Percentiles rank a stretch among this genome's conserved stretches.
Evolutionary conservation across 306 rosid species (phyloP).

Genomic region (Geum urbanum): DNA sequence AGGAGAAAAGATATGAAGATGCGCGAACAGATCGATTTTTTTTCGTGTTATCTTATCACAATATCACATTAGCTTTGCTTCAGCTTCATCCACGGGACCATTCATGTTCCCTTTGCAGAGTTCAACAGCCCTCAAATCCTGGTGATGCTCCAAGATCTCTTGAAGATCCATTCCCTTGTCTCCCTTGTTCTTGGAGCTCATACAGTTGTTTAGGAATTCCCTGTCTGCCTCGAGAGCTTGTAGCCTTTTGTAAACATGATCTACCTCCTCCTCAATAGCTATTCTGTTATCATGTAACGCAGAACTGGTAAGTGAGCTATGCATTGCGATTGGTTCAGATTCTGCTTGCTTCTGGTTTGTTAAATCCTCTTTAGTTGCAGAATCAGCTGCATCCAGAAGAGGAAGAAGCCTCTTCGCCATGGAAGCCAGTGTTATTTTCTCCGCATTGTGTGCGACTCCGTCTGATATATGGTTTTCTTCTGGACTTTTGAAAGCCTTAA

Average conservation of each 20-base stretch:
- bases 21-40: background rate
- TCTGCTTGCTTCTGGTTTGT: constrained; percentile 23
- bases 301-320: constrained; percentile 18
- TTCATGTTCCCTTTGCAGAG: constrained; percentile 34
- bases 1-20: background rate
- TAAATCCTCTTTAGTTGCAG: constrained; percentile 35
- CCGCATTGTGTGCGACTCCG: constrained; percentile 24
- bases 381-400: constrained; percentile 49
- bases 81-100: constrained; percentile 31
- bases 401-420: constrained; percentile 70
- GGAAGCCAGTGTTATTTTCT: constrained; percentile 36
- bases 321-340: constrained; percentile 32
- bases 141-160: constrained; percentile 66
- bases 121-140: constrained; percentile 63
- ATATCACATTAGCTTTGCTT: background rate
- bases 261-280: constrained; percentile 67
- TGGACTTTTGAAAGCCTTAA: constrained; percentile 31
- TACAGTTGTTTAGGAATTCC: constrained; percentile 60
- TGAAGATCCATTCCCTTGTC: constrained; percentile 65
- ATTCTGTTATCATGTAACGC: constrained; percentile 40
- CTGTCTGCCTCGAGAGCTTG: constrained; percentile 74
- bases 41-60: background rate
- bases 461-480: constrained; percentile 33
- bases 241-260: constrained; percentile 63
- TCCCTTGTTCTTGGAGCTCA: constrained; percentile 62